Conservation (phyloP, 2,329 filamentous ascomycete genomes). For the Fusarium piperis region DNA sequence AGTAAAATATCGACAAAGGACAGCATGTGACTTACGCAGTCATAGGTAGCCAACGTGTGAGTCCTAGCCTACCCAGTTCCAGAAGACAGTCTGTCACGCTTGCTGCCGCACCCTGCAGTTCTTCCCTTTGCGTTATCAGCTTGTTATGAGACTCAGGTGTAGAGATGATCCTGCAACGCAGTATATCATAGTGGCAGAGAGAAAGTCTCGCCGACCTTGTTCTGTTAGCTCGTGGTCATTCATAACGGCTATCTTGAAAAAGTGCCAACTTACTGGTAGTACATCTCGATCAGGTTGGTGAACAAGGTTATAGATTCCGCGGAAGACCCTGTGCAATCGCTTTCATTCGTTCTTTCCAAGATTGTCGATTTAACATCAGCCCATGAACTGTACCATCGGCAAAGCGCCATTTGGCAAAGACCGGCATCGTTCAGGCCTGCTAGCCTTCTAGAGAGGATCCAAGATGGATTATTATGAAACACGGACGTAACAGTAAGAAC, state of each 20-base stretch:
- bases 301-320: constrained; percentile 30
- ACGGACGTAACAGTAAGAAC: constrained; percentile 33
- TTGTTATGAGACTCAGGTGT: constrained; percentile 5
- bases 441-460: constrained; percentile 28
- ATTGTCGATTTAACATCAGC: constrained; percentile 28
- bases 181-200: constrained; percentile 36
- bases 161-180: constrained; percentile 26
- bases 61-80: constrained; percentile 25
- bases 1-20: fast-evolving
- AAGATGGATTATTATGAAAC: constrained; percentile 36
- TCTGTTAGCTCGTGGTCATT: not conserved
- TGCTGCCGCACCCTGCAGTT: constrained; percentile 35
- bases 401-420: constrained; percentile 33
- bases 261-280: constrained; percentile 31
- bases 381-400: constrained; percentile 35
- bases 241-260: fast-evolving
- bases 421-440: constrained; percentile 30
- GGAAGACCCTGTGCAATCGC: not conserved
- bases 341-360: constrained; percentile 10
- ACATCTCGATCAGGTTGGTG: constrained; percentile 40
- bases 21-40: constrained; percentile 29
- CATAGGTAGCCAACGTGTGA: constrained; percentile 39
- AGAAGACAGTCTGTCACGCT: constrained; percentile 35
- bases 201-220: constrained; percentile 32
- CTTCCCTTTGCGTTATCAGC: constrained; percentile 31